Evolutionary conservation across 192 early-diverging fungal species (phyloP), one percentile per base, ranked within the genome.

Genomic region (Entophlyctis luteolus): DNA sequence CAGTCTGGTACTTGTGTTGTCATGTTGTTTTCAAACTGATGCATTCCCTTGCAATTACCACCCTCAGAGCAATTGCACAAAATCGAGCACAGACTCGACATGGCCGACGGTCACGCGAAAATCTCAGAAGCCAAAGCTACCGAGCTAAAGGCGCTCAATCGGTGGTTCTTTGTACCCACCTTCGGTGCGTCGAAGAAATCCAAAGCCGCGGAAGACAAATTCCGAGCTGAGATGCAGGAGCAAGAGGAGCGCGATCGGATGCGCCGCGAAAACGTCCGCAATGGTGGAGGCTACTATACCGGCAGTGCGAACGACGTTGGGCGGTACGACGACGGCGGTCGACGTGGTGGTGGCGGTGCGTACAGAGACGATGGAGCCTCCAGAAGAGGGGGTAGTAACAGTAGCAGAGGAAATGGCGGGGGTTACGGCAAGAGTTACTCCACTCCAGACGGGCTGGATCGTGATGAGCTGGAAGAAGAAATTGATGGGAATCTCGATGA

Each of bases 401-500:
- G 55, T 34, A n/a, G 1, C 28, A 20, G 32, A 46, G 58, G 58
- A 8, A 45, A 28, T 18, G 39, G 58, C 18, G 16, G 18, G 22
- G 69, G 73, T 48, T 27, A 56, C 25, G 28, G 53, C 18, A 31
- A 66, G 8, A 63, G 38, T 25, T 83, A 80, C 52, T 67, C 74
- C 47, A 83, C 79, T 14, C 80, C 81, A 29, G 67, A 68, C 6
- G 78, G 75, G 27, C 34, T 81, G 60, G 75, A 80, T 33, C 33
- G 80, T 31, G 81, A 81, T 47, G 75, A 67, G 0, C 52, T 71
- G 38, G 83, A 85, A 56, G 72, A 77, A 60, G 83, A 85, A 56
- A 82, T 83, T 45, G 83, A 85, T 59, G 32, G 29, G 16, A 85
- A 85, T 66, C 54, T 85, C 59, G 76, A 81, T 63, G 72, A 78